phyloP scores from a whole-genome alignment of 2,329 filamentous ascomycete genomes.

The Aspergillus neoniger region DNA sequence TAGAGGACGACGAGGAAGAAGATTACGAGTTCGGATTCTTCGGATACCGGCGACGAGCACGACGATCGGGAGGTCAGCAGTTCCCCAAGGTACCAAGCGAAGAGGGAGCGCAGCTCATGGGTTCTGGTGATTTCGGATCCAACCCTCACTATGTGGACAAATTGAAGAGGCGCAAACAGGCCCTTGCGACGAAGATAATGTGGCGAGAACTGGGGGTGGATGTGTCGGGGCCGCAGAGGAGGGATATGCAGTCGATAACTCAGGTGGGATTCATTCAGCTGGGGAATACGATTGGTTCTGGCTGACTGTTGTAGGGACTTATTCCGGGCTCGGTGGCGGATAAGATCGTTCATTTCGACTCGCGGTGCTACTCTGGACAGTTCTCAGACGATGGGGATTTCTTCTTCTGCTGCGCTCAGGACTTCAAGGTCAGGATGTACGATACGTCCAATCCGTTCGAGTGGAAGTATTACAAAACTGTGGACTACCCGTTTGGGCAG shows the following conservation, averaged over 20 bases:
- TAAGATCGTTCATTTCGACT: slow-evolving; percentile 82
- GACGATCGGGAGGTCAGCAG: slow-evolving; percentile 47
- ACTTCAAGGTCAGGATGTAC: slow-evolving; percentile 95
- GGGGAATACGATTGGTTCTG: neutral
- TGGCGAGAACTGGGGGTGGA: slow-evolving; percentile 79
- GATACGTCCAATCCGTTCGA: slow-evolving; percentile 93
- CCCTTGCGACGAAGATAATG: slow-evolving; percentile 69
- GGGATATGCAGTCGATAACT: slow-evolving; percentile 67
- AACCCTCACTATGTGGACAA: slow-evolving; percentile 59
- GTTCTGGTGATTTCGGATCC: slow-evolving; percentile 75
- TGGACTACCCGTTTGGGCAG: slow-evolving; percentile 78
- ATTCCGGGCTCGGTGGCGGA: slow-evolving; percentile 78
- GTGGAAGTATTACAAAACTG: slow-evolving; percentile 95
- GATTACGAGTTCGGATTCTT: slow-evolving; percentile 34
- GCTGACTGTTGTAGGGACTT: slow-evolving; percentile 57
- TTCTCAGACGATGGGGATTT: slow-evolving; percentile 98
- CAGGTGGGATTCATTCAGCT: slow-evolving; percentile 53
- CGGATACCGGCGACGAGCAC: slow-evolving; percentile 52
- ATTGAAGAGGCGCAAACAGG: slow-evolving; percentile 58
- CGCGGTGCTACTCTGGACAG: slow-evolving; percentile 89
- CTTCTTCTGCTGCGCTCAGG: slow-evolving; percentile 89
- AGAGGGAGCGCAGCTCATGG: slow-evolving; percentile 75
- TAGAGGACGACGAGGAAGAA: slow-evolving; percentile 33
- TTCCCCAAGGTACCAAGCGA: slow-evolving; percentile 86
- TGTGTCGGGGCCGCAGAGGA: slow-evolving; percentile 57